Evolutionary conservation across 75 land plant species (phyloP), one percentile per base, ranked within the genome.

Genomic region (Picea glauca): DNA sequence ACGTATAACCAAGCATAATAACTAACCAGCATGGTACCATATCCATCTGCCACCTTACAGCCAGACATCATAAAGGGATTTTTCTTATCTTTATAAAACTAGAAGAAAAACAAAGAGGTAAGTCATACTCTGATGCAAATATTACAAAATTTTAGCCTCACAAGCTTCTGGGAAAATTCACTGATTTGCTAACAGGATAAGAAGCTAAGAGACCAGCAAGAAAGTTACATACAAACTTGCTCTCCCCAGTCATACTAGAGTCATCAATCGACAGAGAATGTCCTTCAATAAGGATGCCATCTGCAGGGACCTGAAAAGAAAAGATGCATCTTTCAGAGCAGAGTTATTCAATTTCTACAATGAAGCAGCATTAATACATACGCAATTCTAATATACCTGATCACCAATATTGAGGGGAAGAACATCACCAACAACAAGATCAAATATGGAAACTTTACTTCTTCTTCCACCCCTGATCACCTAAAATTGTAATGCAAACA

Each of bases 201-300:
- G n/a, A 72, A n/a, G 43, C 1, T 32, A 18, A 78, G 63, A 13
- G 14, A 77, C 21, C 8, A 7, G 20, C 56, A 63, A 62, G 58
- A 6, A 77, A 60, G 85, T 88, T 78, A 93, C 92, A 72, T 83
- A 93, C 92, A 72, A 82, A 84, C 56, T 93, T 84, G 87, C 85
- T 85, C 78, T 93, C 95, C 54, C 95, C 93, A 26, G 95, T 93
- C 95, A 93, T 89, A 77, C 93, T 93, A 15, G 93, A 91, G 82
- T 93, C 95, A 82, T 93, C 95, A 75, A 91, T 79, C 13, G 87
- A 63, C 76, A 93, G 86, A 72, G 95, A 93, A 66, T 91, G 88
- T 23, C 93, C 93, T 78, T 38, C 58, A 38, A 93, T 85, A 4
- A 93, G 64, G 21, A 93, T 70, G 26, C 95, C 95, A 89, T 93